These are phyloP conservation scores for Sugiyamaella japonica DNA, from an alignment of 1,139 yeast genomes.

Conservation along the genomic window DNA sequence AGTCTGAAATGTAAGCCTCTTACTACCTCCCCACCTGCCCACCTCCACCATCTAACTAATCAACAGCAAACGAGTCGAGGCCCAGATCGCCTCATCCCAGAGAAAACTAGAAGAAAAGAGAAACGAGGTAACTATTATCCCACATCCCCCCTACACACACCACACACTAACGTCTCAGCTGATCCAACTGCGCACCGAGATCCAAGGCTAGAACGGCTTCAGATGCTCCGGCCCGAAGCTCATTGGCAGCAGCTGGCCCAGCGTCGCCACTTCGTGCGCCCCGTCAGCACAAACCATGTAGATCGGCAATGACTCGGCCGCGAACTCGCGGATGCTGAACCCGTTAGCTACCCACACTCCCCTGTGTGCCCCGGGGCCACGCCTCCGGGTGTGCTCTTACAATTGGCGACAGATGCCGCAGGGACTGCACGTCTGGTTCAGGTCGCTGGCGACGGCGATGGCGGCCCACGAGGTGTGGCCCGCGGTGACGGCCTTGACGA, in stretches of 20 bases:
- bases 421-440: slow-evolving; percentile 65
- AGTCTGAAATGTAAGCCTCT: slow-evolving; percentile 62
- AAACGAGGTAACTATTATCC: slow-evolving; percentile 31
- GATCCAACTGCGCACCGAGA: slow-evolving; percentile 32
- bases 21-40: background rate
- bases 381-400: slow-evolving; percentile 31
- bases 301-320: slow-evolving; percentile 37
- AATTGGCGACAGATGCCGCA: slow-evolving; percentile 95
- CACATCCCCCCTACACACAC: background rate
- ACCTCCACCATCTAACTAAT: background rate
- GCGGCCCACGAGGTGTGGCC: slow-evolving; percentile 54
- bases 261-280: slow-evolving; percentile 42
- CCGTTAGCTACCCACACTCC: slow-evolving; percentile 2
- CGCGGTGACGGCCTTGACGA: slow-evolving; percentile 61
- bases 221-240: slow-evolving; percentile 86
- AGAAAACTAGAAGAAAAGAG: slow-evolving; percentile 39
- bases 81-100: slow-evolving; percentile 38
- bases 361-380: background rate
- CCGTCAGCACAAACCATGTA: slow-evolving; percentile 35
- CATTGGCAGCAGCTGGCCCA: slow-evolving; percentile 69
- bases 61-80: slow-evolving; percentile 39
- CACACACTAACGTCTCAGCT: slow-evolving; percentile 20
- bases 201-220: slow-evolving; percentile 22
- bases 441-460: slow-evolving; percentile 72
- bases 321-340: slow-evolving; percentile 67